Base-by-base conservation (phyloP, 345 rosid genomes). In the Populus deltoides region DNA sequence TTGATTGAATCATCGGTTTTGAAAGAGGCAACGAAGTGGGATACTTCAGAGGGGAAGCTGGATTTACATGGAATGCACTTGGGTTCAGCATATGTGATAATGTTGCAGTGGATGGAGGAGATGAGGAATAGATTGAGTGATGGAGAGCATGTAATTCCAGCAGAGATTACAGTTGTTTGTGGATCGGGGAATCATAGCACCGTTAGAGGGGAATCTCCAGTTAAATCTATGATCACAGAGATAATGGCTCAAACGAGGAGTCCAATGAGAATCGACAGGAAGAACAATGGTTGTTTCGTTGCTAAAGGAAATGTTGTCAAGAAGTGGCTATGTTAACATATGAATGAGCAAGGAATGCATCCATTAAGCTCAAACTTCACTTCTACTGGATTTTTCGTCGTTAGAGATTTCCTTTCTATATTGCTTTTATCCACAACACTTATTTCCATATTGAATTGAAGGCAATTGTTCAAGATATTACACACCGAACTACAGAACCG, bases 61-160 rank as follows among this genome's bases (percentile, higher is more conserved):
- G 97, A 95, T 78, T 86, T 94, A 78, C 99, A 95, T 80, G 96
- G 98, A 43, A 89, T 92, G 96, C 94, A 93, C 79, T 79, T 84
- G 39, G 85, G 89, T 70, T 75, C 97, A 3, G 90, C 98, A 22
- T 95, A 93, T 79, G 63, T 92, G 87, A 87, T 90, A 77, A 75
- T 88, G 86, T 41, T 95, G 72, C 88, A 86, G 72, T 93, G 99
- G 99, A 86, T 89, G 83, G 89, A 90, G 73, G 90, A 88, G 86
- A 84, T 84, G 81, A 82, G 81, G 70, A 0, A 35, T 59, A 88
- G 89, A 85, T 87, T 93, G 38, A 72, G 49, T 6, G 78, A 79
- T 38, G 85, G 70, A 4, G 79, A 80, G 4, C 55, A 75, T 63
- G 85, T 38, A 73, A 53, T 89, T 69, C 98, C 97, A 2, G 81